These are phyloP conservation scores for Salix dunnii DNA, from an alignment of 345 rosid species.

Conservation along the genomic window DNA sequence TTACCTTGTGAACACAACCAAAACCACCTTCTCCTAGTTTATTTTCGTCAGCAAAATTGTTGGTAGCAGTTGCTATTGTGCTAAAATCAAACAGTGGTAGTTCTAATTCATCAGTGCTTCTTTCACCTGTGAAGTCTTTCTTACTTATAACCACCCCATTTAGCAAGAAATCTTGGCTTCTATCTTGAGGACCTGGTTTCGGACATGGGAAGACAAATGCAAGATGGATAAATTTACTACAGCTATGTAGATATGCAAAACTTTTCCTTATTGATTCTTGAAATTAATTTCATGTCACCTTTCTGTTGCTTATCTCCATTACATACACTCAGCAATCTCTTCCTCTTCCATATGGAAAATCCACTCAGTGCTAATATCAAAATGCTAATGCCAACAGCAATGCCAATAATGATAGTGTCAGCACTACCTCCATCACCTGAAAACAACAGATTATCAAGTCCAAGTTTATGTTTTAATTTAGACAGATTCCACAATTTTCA, in stretches of 20 bases:
- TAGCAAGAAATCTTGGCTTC: slow-evolving; percentile 63
- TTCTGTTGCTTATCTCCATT: slow-evolving; percentile 11
- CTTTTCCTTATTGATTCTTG: neutral
- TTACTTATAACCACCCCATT: slow-evolving; percentile 57
- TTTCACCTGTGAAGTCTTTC: slow-evolving; percentile 46
- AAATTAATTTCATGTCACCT: slow-evolving; percentile 31
- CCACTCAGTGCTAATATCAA: slow-evolving; percentile 37
- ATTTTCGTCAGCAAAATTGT: slow-evolving; percentile 44
- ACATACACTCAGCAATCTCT: slow-evolving; percentile 20
- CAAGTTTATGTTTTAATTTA: neutral
- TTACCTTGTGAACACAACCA: slow-evolving; percentile 81
- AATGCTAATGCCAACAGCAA: slow-evolving; percentile 39
- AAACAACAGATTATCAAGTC: neutral
- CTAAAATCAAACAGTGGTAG: slow-evolving; percentile 51
- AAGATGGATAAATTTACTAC: neutral
- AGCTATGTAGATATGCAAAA: neutral
- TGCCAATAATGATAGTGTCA: slow-evolving; percentile 37
- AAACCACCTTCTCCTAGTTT: slow-evolving; percentile 73
- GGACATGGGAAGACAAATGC: neutral
- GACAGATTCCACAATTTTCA: no score
- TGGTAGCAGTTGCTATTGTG: slow-evolving; percentile 40
- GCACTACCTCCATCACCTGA: slow-evolving; percentile 39
- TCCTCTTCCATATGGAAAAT: slow-evolving; percentile 49
- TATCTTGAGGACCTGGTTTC: slow-evolving; percentile 41
- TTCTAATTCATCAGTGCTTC: slow-evolving; percentile 43